Percentiles rank a stretch among this genome's conserved stretches.
Conservation (phyloP, 2,329 filamentous ascomycete genomes). For the Aspergillus fructus region DNA sequence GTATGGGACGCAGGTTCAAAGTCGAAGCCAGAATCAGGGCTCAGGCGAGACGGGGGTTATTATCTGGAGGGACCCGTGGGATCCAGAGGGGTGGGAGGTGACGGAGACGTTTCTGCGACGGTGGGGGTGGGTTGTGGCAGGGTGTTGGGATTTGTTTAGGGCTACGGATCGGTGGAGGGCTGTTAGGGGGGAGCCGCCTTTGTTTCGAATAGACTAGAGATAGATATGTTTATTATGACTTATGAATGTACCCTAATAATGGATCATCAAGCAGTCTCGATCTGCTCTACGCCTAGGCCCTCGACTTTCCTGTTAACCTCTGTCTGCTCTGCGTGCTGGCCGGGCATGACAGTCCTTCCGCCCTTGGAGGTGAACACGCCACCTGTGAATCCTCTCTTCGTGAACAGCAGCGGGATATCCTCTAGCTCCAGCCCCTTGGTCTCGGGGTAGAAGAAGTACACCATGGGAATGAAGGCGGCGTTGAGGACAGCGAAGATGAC, state of each 20-base stretch:
- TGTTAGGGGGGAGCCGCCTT: slow-evolving; percentile 20
- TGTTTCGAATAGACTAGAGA: background rate
- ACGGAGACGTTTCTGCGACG: slow-evolving; percentile 26
- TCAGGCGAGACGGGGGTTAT: slow-evolving; percentile 18
- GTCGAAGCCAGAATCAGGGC: too few relatives aligned
- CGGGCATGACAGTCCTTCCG: slow-evolving; percentile 20
- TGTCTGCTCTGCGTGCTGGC: slow-evolving; percentile 19
- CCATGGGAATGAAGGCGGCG: slow-evolving; percentile 46
- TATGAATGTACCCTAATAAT: too few relatives aligned
- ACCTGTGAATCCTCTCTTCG: slow-evolving; percentile 18
- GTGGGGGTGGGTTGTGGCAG: slow-evolving; percentile 26
- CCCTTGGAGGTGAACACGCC: slow-evolving; percentile 20
- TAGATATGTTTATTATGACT: background rate
- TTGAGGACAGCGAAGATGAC: slow-evolving; percentile 29
- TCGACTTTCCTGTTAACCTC: slow-evolving; percentile 19
- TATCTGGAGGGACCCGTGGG: slow-evolving; percentile 33
- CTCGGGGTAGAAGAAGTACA: slow-evolving; percentile 65
- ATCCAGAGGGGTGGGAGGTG: slow-evolving; percentile 29
- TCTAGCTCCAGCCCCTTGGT: slow-evolving; percentile 64
- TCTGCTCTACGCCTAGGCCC: background rate
- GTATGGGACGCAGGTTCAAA: background rate
- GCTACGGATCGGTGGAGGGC: slow-evolving; percentile 27
- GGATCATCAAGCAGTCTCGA: background rate
- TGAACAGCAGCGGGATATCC: slow-evolving; percentile 48
- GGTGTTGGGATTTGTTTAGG: slow-evolving; percentile 26